Base-by-base conservation (phyloP, 2,329 filamentous ascomycete species). In the Sporothrix variecibatus region DNA sequence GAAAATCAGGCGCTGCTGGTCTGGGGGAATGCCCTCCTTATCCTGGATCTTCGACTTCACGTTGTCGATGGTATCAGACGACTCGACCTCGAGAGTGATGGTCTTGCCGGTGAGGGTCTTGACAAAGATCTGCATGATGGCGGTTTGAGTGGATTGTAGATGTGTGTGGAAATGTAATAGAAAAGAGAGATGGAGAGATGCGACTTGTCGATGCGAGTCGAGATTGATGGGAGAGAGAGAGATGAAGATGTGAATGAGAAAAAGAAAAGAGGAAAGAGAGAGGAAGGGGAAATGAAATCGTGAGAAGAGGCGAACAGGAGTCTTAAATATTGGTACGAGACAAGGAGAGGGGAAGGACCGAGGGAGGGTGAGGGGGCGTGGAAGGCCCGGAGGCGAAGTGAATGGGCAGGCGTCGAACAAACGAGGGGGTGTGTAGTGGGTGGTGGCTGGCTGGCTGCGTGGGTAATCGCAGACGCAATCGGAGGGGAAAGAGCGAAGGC, bases 81-180 rank as follows among this genome's bases (percentile, higher is more conserved):
- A 94, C 82, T 97, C 92, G 31, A 94, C 92, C 84, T 94, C 92
- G 43, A 94, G 85, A 40, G 93, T 95, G 82, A 95, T 95, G 75
- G 93, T 95, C 87, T 95, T 95, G 81, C 94, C 94, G 84, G 95
- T 97, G 81, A 97, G 90, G 80, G 94, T 97, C 92, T 97, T 97
- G 81, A 97, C 95, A 85, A 97, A 98, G 89, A 98, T 97, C 89
- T 97, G 95, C 95, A 97, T 97, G 34, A 84, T 75, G 79, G 74
- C 65, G 71, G 69, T 56, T 69, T 64, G 38, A 71, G 72, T 46
- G 58, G 70, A 1, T 40, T 40, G 49, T 53, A 20, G 40, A 72
- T 77, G 76, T 76, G 78, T 76, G 69, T 77, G 40, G 73, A 78
- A 78, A 79, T 78, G 43, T 20, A 38, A 4, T 11, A n/a, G 3